These are phyloP conservation scores for Apiospora arundinis DNA, from an alignment of 2,329 filamentous ascomycete genomes.

Conservation along the genomic window DNA sequence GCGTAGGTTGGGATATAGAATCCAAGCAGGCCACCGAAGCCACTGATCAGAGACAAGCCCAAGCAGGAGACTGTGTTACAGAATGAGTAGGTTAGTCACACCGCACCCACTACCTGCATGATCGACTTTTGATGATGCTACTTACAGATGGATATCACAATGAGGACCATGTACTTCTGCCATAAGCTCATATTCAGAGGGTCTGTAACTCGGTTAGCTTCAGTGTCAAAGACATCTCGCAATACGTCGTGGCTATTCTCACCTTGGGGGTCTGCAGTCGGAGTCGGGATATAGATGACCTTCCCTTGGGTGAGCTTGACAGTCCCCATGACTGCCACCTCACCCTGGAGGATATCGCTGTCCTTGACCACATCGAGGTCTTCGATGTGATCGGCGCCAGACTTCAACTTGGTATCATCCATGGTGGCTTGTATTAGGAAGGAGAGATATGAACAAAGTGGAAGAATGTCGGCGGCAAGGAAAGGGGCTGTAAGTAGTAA, in stretches of 20 bases:
- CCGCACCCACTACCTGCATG: too few species aligned
- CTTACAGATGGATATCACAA: slow-evolving; percentile 36
- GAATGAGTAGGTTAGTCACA: background rate
- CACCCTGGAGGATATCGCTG: background rate
- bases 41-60: slow-evolving; percentile 46
- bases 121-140: background rate
- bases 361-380: background rate
- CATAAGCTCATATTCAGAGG: slow-evolving; percentile 38
- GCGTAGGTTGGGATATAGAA: slow-evolving; percentile 49
- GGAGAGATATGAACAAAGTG: too few species aligned
- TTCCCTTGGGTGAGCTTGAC: slow-evolving; percentile 40
- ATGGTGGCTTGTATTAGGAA: too few species aligned
- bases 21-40: slow-evolving; percentile 47
- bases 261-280: slow-evolving; percentile 42
- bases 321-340: slow-evolving; percentile 28
- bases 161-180: slow-evolving; percentile 37
- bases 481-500: background rate
- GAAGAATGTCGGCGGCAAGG: background rate
- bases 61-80: slow-evolving; percentile 45
- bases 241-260: background rate
- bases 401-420: slow-evolving; percentile 1
- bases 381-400: slow-evolving; percentile 11
- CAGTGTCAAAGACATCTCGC: too few species aligned
- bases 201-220: slow-evolving; percentile 28
- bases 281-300: slow-evolving; percentile 43